Evolutionary conservation across 768 basidiomycete genomes (phyloP).

Genomic region (Pleurotus tuber-regium): DNA sequence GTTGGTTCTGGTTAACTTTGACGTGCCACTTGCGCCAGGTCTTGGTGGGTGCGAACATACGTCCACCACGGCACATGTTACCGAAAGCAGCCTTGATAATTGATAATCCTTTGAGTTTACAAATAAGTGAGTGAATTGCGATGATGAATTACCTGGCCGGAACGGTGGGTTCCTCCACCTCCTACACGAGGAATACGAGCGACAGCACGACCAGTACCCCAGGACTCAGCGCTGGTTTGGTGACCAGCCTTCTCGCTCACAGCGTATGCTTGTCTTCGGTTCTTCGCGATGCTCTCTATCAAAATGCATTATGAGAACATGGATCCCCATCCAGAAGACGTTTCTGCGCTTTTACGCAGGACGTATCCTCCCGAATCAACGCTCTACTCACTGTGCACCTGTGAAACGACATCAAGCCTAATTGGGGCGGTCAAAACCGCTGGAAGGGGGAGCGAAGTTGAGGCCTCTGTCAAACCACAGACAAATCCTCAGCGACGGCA

Average conservation of each 20-base stretch:
- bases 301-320: not conserved
- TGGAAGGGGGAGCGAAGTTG: constrained; percentile 87
- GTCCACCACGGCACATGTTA: constrained; percentile 99
- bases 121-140: too few relatives aligned
- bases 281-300: constrained; percentile 95
- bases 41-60: constrained; percentile 99
- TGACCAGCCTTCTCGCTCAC: constrained; percentile 98
- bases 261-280: constrained; percentile 95
- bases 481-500: constrained; percentile 13
- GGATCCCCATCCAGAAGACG: too few relatives aligned
- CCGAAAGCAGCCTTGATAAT: constrained; percentile 96
- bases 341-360: too few relatives aligned
- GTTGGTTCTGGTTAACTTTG: constrained; percentile 99
- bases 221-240: constrained; percentile 98
- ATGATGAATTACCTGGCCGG: constrained; percentile 74
- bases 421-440: constrained; percentile 98
- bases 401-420: constrained; percentile 95
- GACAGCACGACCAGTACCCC: constrained; percentile 99
- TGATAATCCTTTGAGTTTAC: too few relatives aligned
- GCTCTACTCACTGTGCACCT: constrained; percentile 92
- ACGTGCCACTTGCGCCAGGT: constrained; percentile 99
- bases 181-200: constrained; percentile 99
- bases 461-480: constrained; percentile 56
- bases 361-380: not conserved
- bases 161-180: constrained; percentile 97